These are phyloP conservation scores for Akebia trifoliata DNA, from an alignment of 164 flowering plant species.

Conservation along the genomic window DNA sequence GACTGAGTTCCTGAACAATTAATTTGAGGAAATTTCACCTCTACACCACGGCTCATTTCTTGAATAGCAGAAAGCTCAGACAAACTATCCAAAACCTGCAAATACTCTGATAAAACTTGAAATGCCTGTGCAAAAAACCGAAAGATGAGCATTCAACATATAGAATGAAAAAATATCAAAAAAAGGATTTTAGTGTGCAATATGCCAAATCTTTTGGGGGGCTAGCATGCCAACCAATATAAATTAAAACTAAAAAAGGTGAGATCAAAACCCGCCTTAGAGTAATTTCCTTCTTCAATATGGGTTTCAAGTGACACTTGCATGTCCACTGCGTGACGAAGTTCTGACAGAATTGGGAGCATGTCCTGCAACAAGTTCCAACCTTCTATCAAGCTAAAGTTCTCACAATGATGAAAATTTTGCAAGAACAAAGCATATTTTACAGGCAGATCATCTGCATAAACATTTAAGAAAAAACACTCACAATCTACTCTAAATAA, in stretches of 20 bases:
- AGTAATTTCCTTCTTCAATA: conserved; percentile 84
- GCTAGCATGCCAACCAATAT: conserved; percentile 4
- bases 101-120: conserved; percentile 92
- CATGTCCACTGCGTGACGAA: conserved; percentile 74
- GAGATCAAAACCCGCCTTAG: conserved; percentile 44
- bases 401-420: not conserved
- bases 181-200: not conserved
- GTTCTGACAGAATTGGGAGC: conserved; percentile 74
- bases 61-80: conserved; percentile 82
- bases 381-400: conserved; percentile 5
- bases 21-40: conserved; percentile 41
- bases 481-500: not conserved
- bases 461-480: not conserved
- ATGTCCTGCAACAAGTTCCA: conserved; percentile 58
- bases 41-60: conserved; percentile 93
- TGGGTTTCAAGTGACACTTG: conserved; percentile 67
- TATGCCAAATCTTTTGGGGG: not conserved
- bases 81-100: conserved; percentile 81
- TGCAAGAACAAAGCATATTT: not conserved
- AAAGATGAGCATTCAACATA: conserved; percentile 12
- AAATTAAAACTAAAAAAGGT: not conserved
- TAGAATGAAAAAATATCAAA: not conserved
- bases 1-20: not conserved
- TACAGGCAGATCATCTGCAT: not conserved
- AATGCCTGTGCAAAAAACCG: conserved; percentile 58